These are phyloP conservation scores for Fonsecaea pugnacius DNA, from an alignment of 2,329 filamentous ascomycete species.

Conservation along the genomic window DNA sequence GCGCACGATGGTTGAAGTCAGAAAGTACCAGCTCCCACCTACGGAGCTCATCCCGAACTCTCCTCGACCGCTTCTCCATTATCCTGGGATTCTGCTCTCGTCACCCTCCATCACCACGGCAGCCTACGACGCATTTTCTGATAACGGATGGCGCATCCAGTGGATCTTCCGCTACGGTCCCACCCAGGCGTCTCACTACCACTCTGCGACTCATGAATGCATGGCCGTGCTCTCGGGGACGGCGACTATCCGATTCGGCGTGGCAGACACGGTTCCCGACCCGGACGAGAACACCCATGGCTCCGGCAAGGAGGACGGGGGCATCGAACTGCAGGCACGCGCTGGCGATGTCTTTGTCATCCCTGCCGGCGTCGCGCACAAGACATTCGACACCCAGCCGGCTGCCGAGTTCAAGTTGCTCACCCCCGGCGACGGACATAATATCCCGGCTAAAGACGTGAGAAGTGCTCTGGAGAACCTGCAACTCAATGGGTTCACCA, in stretches of 20 bases:
- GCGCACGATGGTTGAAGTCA: conserved; percentile 53
- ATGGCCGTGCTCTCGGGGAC: conserved; percentile 61
- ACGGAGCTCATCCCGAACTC: conserved; percentile 58
- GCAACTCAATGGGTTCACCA: conserved; percentile 54
- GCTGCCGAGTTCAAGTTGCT: conserved; percentile 47
- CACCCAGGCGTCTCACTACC: conserved; percentile 62
- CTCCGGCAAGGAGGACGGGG: conserved; percentile 52
- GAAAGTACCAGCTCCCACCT: conserved; percentile 47
- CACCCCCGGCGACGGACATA: conserved; percentile 50
- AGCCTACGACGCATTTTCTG: conserved; percentile 52
- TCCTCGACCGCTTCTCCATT: conserved; percentile 59
- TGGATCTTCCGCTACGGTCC: conserved; percentile 63
- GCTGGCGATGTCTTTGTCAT: conserved; percentile 64
- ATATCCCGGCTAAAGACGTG: conserved; percentile 37
- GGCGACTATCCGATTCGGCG: conserved; percentile 61
- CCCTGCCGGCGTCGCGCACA: conserved; percentile 61
- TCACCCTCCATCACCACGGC: conserved; percentile 37
- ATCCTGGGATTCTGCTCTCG: conserved; percentile 49
- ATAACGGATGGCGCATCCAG: conserved; percentile 58
- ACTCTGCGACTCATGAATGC: conserved; percentile 61
- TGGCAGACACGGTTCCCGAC: conserved; percentile 53
- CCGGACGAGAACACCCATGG: conserved; percentile 49
- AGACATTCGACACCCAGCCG: conserved; percentile 54
- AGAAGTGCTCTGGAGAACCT: conserved; percentile 45
- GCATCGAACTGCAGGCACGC: conserved; percentile 54